A percentile compares a stretch with the other conserved stretches of the same genome.
These are phyloP conservation scores for Pestalotiopsis sp. DNA, from an alignment of 2,329 filamentous ascomycete species.

Conservation along the genomic window DNA sequence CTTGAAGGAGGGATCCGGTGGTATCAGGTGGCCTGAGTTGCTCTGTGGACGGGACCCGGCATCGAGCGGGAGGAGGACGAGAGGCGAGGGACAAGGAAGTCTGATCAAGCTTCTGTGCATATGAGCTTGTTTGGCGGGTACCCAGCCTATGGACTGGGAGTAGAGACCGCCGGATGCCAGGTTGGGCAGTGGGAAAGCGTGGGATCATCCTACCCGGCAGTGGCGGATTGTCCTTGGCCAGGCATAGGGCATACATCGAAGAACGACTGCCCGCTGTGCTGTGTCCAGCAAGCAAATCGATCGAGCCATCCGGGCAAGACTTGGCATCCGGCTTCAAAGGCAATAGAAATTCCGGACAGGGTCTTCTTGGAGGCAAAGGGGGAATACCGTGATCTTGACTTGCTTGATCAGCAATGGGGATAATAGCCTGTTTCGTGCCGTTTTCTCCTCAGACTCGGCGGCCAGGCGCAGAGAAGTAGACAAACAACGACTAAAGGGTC, in stretches of 20 bases:
- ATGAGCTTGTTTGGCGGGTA: conserved; percentile 9
- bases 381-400: background rate
- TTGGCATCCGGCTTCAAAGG: background rate
- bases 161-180: background rate
- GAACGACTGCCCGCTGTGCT: background rate
- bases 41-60: conserved; percentile 1
- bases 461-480: background rate
- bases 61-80: background rate
- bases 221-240: conserved; percentile 15
- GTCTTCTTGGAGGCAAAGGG: background rate
- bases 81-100: background rate
- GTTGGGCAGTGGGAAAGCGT: background rate
- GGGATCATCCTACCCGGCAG: background rate
- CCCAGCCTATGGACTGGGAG: background rate
- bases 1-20: conserved; percentile 38
- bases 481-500: background rate
- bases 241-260: background rate
- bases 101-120: conserved; percentile 4
- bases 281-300: background rate
- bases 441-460: background rate
- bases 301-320: background rate
- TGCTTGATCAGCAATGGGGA: conserved; percentile 6
- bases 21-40: conserved; percentile 38
- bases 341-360: background rate
- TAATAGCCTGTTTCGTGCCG: conserved; percentile 4